A percentile compares a stretch with the other conserved stretches of the same genome.
phyloP scores from a whole-genome alignment of 768 basidiomycete species.

The Favolaschia claudopus region DNA sequence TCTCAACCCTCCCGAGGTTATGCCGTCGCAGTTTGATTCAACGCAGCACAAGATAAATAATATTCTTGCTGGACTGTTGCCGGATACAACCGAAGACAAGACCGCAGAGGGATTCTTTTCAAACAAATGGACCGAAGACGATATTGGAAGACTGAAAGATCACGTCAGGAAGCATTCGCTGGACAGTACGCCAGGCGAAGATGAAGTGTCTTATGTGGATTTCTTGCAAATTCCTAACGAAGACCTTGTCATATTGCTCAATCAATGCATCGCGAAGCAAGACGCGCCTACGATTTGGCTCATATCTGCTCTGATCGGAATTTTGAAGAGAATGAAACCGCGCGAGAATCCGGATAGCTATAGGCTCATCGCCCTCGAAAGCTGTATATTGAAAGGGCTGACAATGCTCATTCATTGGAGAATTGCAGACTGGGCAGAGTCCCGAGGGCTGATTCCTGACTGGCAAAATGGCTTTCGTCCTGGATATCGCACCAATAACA shows the following conservation, averaged over 20 bases:
- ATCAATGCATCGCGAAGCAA: neutral
- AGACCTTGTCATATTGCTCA: neutral
- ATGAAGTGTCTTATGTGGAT: neutral
- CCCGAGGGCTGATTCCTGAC: conserved; percentile 23
- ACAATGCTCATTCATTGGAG: conserved; percentile 29
- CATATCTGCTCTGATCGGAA: neutral
- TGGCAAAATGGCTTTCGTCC: conserved; percentile 40
- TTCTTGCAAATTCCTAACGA: neutral
- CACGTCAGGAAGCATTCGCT: neutral
- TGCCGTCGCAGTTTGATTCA: neutral
- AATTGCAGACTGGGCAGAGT: conserved; percentile 24
- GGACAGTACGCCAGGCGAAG: neutral
- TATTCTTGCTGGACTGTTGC: neutral
- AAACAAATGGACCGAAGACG: neutral
- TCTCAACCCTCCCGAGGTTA: neutral
- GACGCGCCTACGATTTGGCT: neutral
- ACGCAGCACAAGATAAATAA: conserved; percentile 1
- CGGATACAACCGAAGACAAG: neutral
- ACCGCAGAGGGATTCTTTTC: neutral
- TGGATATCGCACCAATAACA: too few relatives aligned
- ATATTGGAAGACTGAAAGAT: neutral
- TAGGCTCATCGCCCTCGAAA: conserved; percentile 26
- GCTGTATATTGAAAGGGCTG: conserved; percentile 28
- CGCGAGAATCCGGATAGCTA: conserved; percentile 22
- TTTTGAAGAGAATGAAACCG: conserved; percentile 23